Evolutionary conservation across 225 moss, liverwort and hornwort genomes (phyloP).

Genomic region (Bryoerythrophyllum caledonicum): DNA sequence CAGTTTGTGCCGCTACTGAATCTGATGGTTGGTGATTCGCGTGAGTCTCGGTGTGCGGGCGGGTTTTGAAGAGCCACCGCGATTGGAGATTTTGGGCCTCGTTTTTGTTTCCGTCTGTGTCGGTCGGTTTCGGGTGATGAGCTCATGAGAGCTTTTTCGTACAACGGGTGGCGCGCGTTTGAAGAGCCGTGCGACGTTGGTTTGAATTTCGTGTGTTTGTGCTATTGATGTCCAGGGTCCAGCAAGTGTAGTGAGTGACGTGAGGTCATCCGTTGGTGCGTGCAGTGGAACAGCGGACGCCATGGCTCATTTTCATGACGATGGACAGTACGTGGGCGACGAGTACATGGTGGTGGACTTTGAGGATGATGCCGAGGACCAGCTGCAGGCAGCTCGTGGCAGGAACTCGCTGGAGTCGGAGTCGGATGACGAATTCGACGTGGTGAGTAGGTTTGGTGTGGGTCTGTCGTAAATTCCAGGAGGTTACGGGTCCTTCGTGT

Average conservation of each 20-base stretch:
- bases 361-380: constrained; percentile 77
- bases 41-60: too few species aligned
- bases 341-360: constrained; percentile 88
- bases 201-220: constrained; percentile 1
- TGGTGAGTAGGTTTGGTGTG: constrained; percentile 38
- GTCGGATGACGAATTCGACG: constrained; percentile 78
- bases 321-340: constrained; percentile 50
- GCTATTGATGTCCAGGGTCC: not conserved
- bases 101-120: not conserved
- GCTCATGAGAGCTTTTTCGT: not conserved
- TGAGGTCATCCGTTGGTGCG: constrained; percentile 9
- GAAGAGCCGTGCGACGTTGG: not conserved
- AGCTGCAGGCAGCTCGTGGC: constrained; percentile 64
- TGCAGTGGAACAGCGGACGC: constrained; percentile 31
- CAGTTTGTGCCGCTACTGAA: too few species aligned
- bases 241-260: not conserved
- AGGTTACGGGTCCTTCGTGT: not conserved
- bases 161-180: not conserved
- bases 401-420: constrained; percentile 76
- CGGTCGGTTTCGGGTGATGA: not conserved
- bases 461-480: not conserved
- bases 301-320: constrained; percentile 62
- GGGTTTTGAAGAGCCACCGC: too few species aligned
- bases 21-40: too few species aligned
- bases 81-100: not conserved